phyloP scores from a whole-genome alignment of 2,329 filamentous ascomycete species.

The Cladosporium phlei region DNA sequence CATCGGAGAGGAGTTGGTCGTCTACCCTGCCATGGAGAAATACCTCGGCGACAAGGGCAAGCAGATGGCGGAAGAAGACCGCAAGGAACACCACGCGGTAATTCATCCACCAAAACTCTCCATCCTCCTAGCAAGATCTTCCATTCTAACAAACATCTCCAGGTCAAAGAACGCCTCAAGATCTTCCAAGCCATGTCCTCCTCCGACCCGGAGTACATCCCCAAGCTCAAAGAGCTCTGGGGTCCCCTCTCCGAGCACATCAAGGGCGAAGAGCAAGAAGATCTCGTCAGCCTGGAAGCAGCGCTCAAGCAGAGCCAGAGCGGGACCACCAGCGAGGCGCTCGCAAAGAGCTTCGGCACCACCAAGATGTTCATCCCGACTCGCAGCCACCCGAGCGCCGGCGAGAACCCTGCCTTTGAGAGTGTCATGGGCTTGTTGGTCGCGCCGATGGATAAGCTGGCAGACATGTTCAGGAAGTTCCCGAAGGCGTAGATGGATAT shows the following conservation, averaged over 20 bases:
- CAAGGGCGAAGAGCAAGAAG: slow-evolving; percentile 21
- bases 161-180: slow-evolving; percentile 25
- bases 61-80: slow-evolving; percentile 31
- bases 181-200: slow-evolving; percentile 20
- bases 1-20: slow-evolving; percentile 46
- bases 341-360: slow-evolving; percentile 18
- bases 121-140: too few relatives aligned
- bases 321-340: too few relatives aligned
- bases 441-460: slow-evolving; percentile 22
- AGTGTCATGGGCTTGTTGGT: slow-evolving; percentile 20
- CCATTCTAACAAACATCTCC: neutral
- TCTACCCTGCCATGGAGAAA: slow-evolving; percentile 36
- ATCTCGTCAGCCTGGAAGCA: slow-evolving; percentile 21
- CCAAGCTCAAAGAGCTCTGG: slow-evolving; percentile 19
- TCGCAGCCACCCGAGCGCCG: slow-evolving; percentile 17
- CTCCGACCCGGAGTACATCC: slow-evolving; percentile 17
- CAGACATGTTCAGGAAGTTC: slow-evolving; percentile 22
- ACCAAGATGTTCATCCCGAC: slow-evolving; percentile 22
- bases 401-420: slow-evolving; percentile 16
- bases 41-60: slow-evolving; percentile 30
- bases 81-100: slow-evolving; percentile 28
- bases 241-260: slow-evolving; percentile 20
- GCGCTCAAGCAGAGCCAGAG: slow-evolving; percentile 18
- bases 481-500: too few relatives aligned
- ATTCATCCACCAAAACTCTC: too few relatives aligned